Evolutionary conservation across 75 land plant species (phyloP).

Genomic region (Selaginella tamariscina): DNA sequence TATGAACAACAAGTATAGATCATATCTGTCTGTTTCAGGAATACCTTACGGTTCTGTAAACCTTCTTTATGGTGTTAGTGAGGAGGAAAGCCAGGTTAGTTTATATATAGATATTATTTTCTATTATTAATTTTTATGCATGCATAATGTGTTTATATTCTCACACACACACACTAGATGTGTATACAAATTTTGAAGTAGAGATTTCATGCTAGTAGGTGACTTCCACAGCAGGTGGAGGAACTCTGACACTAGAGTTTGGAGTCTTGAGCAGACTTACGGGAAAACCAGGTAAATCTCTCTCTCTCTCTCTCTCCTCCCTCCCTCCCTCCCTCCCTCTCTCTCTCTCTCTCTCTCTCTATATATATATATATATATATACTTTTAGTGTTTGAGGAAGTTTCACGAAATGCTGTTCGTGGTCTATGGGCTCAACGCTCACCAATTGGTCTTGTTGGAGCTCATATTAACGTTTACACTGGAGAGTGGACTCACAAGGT

Average conservation of each 20-base stretch:
- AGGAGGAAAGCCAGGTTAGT: slow-evolving; percentile 96
- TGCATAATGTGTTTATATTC: background rate
- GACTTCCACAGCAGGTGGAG: slow-evolving; percentile 98
- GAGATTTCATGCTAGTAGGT: slow-evolving; percentile 38
- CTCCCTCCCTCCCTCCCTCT: slow-evolving; percentile 7
- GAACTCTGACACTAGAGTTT: slow-evolving; percentile 89
- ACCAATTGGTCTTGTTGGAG: slow-evolving; percentile 80
- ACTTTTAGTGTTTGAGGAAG: slow-evolving; percentile 80
- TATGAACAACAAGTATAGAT: background rate
- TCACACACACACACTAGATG: background rate
- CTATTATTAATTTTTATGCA: background rate
- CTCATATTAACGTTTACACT: slow-evolving; percentile 87
- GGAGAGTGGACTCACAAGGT: slow-evolving; percentile 99
- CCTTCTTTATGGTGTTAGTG: slow-evolving; percentile 78
- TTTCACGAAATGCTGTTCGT: slow-evolving; percentile 75
- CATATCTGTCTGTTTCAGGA: slow-evolving; percentile 34
- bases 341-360: no score
- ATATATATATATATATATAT: no score
- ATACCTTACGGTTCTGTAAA: slow-evolving; percentile 99
- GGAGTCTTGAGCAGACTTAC: slow-evolving; percentile 86
- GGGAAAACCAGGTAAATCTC: slow-evolving; percentile 79
- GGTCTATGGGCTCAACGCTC: slow-evolving; percentile 95
- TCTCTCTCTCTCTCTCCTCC: slow-evolving; percentile 3
- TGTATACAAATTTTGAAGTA: background rate
- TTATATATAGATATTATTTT: background rate